A percentile compares a stretch with the other conserved stretches of the same genome.
phyloP scores from a whole-genome alignment of 148 eudicot genomes.

The Heliosperma pusillum region DNA sequence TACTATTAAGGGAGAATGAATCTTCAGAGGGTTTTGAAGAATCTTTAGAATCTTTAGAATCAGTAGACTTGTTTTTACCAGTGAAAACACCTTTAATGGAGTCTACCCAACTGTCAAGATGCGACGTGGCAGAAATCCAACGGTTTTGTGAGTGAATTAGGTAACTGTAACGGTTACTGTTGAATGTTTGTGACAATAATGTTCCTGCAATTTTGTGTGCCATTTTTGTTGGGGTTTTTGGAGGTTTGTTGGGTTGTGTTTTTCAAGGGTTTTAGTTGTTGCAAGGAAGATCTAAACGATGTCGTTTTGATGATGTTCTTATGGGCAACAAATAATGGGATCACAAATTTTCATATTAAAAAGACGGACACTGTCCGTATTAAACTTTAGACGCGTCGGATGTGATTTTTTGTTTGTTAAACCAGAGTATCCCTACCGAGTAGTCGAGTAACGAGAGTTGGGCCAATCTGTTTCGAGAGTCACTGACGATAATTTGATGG shows the following conservation, averaged over 20 bases:
- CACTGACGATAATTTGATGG: too few relatives aligned
- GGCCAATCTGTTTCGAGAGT: too few relatives aligned
- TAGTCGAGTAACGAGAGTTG: too few relatives aligned
- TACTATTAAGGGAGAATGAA: slow-evolving; percentile 58
- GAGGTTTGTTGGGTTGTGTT: neutral
- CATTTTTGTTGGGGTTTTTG: slow-evolving; percentile 24
- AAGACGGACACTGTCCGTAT: too few relatives aligned
- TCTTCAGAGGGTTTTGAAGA: slow-evolving; percentile 25
- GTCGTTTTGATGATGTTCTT: neutral
- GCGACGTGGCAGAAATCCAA: slow-evolving; percentile 48
- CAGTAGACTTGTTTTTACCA: slow-evolving; percentile 41
- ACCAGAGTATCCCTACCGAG: too few relatives aligned
- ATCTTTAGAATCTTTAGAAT: slow-evolving; percentile 23
- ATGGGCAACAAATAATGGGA: too few relatives aligned
- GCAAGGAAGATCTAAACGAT: neutral
- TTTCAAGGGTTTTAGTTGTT: slow-evolving; percentile 14
- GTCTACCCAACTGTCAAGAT: slow-evolving; percentile 57
- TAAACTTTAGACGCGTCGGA: too few relatives aligned
- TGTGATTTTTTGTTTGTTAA: too few relatives aligned
- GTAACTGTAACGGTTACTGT: slow-evolving; percentile 23
- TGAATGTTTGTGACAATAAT: slow-evolving; percentile 8
- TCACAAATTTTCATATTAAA: too few relatives aligned
- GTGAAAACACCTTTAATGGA: slow-evolving; percentile 63
- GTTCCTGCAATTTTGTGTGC: slow-evolving; percentile 21
- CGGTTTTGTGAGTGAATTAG: slow-evolving; percentile 36